These are phyloP conservation scores for Zalaria obscura DNA, from an alignment of 2,329 filamentous ascomycete genomes.

Conservation along the genomic window DNA sequence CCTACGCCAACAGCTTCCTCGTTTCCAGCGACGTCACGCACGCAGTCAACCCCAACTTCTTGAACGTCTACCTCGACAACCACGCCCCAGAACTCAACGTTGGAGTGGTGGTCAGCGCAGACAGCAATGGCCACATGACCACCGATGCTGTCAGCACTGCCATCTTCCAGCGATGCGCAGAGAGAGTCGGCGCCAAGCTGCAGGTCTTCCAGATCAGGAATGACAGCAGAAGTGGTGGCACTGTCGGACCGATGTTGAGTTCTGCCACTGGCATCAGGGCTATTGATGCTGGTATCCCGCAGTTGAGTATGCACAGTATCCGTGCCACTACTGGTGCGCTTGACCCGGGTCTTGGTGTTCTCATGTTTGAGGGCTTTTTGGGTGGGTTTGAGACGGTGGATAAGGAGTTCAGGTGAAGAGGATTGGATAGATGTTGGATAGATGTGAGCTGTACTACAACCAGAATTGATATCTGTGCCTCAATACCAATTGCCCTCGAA, in stretches of 20 bases:
- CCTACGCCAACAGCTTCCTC: slow-evolving; percentile 83
- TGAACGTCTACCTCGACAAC: slow-evolving; percentile 65
- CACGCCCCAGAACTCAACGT: slow-evolving; percentile 83
- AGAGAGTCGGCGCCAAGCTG: slow-evolving; percentile 54
- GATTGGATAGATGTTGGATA: no score
- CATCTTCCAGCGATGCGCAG: slow-evolving; percentile 64
- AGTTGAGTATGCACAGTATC: slow-evolving; percentile 89
- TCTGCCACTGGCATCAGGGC: slow-evolving; percentile 66
- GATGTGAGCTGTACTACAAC: no score
- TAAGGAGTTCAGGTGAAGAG: slow-evolving; percentile 48
- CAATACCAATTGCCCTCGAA: no score
- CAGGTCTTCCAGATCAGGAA: slow-evolving; percentile 95
- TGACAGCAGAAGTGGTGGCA: slow-evolving; percentile 77
- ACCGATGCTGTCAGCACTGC: slow-evolving; percentile 78
- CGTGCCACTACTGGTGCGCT: slow-evolving; percentile 73
- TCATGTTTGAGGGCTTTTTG: slow-evolving; percentile 80
- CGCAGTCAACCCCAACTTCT: slow-evolving; percentile 89
- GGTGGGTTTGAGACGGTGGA: slow-evolving; percentile 79
- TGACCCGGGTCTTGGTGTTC: slow-evolving; percentile 78
- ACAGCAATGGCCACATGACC: slow-evolving; percentile 92
- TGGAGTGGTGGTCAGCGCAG: slow-evolving; percentile 64
- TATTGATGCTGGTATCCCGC: slow-evolving; percentile 78
- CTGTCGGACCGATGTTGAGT: slow-evolving; percentile 84
- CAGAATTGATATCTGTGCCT: no score
- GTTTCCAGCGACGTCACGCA: slow-evolving; percentile 89